These are phyloP conservation scores for Tylopilus subfusipes DNA, from an alignment of 768 basidiomycete genomes.

Conservation along the genomic window DNA sequence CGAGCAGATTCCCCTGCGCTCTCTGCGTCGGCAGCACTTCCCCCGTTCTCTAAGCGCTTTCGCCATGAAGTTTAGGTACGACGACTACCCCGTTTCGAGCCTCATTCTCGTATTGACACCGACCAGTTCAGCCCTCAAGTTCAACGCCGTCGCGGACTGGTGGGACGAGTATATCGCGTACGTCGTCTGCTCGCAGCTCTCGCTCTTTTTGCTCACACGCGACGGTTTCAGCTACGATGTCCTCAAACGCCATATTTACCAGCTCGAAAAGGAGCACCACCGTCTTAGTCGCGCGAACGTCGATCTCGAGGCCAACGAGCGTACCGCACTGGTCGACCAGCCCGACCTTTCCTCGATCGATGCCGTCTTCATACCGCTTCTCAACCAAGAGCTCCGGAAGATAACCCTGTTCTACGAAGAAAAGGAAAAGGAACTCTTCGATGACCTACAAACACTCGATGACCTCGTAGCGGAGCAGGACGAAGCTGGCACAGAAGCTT, in stretches of 20 bases:
- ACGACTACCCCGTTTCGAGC: background rate
- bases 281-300: constrained; percentile 37
- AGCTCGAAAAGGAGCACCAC: constrained; percentile 74
- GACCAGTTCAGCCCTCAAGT: constrained; percentile 75
- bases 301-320: constrained; percentile 69
- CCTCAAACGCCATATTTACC: constrained; percentile 82
- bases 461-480: constrained; percentile 58
- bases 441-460: constrained; percentile 57
- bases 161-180: constrained; percentile 90
- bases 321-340: constrained; percentile 49
- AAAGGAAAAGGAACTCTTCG: constrained; percentile 70
- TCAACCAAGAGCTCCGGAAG: constrained; percentile 82
- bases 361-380: constrained; percentile 61
- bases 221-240: constrained; percentile 70
- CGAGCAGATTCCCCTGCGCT: constrained; percentile 28
- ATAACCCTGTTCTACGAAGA: constrained; percentile 72
- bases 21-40: background rate
- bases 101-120: background rate
- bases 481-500: constrained; percentile 48
- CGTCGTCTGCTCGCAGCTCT: constrained; percentile 29
- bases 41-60: constrained; percentile 9
- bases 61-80: constrained; percentile 38
- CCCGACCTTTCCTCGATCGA: constrained; percentile 43
- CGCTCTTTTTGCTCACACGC: background rate
- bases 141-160: constrained; percentile 90